Percentiles rank a stretch among this genome's conserved stretches.
Evolutionary conservation across 1,284 basidiomycete species (phyloP).

Genomic region (Lentinula novae-zelandiae): DNA sequence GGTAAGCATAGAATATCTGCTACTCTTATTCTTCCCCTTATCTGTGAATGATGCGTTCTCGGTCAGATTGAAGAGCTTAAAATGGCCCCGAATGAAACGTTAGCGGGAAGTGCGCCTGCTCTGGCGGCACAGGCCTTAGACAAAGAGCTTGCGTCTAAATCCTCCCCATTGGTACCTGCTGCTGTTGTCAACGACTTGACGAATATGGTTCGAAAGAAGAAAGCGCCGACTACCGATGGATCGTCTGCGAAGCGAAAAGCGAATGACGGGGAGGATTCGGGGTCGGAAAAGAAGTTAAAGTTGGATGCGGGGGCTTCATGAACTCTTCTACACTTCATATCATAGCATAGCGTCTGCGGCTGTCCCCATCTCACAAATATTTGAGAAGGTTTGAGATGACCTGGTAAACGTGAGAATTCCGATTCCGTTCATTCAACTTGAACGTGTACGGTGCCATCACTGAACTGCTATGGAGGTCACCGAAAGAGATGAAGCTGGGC

Average conservation of each 20-base stretch:
- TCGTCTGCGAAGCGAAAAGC: conserved; percentile 60
- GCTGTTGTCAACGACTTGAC: conserved; percentile 76
- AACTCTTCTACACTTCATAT: neutral
- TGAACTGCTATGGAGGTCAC: neutral
- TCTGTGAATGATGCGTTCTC: neutral
- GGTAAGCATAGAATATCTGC: conserved; percentile 35
- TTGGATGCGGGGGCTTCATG: conserved; percentile 33
- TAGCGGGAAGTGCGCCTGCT: conserved; percentile 53
- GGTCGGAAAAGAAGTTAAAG: conserved; percentile 64
- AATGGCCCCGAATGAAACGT: conserved; percentile 60
- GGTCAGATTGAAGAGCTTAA: conserved; percentile 84
- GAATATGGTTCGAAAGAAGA: conserved; percentile 82
- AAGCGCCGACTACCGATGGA: conserved; percentile 32
- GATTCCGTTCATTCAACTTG: neutral
- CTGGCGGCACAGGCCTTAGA: conserved; percentile 69
- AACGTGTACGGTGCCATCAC: neutral
- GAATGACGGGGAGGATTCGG: conserved; percentile 46
- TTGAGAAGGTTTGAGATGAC: no score
- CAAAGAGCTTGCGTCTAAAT: conserved; percentile 50
- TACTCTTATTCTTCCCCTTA: neutral
- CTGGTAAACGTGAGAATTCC: neutral
- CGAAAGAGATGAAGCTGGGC: conserved; percentile 7
- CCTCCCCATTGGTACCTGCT: conserved; percentile 23
- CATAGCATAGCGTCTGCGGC: neutral
- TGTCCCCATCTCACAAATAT: no score